A percentile compares a stretch with the other conserved stretches of the same genome.
These are phyloP conservation scores for Drechslera avenae DNA, from an alignment of 2,329 filamentous ascomycete genomes.

Conservation along the genomic window DNA sequence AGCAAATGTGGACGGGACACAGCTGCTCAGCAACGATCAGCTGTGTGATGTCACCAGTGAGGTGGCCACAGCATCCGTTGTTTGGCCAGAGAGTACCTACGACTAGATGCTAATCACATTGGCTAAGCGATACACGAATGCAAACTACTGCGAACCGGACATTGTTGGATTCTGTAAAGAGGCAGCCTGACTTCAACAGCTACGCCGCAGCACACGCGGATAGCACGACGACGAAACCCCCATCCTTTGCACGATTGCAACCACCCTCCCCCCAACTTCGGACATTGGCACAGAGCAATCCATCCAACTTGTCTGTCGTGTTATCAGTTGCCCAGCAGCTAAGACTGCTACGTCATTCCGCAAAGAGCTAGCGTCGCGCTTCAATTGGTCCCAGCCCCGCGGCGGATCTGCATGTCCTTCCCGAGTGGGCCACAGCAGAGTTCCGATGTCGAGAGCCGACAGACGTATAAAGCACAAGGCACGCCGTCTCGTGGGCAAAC, in stretches of 20 bases:
- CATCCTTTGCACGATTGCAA: constrained; percentile 13
- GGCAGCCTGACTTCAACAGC: not conserved
- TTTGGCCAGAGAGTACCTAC: constrained; percentile 4
- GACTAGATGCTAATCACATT: constrained; percentile 9
- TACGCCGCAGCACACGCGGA: not conserved
- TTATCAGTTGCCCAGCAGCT: constrained; percentile 26
- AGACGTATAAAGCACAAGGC: constrained; percentile 25
- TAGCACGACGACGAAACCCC: constrained; percentile 6
- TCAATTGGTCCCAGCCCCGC: constrained; percentile 35
- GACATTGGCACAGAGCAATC: constrained; percentile 23
- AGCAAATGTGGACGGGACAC: too few species aligned
- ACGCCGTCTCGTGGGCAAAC: constrained; percentile 18
- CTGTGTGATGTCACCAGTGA: constrained; percentile 1
- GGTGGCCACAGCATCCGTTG: not conserved
- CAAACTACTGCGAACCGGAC: constrained; percentile 1
- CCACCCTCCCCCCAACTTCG: constrained; percentile 27
- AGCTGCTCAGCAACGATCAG: not conserved
- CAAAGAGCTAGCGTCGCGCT: constrained; percentile 22
- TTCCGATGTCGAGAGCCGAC: constrained; percentile 9
- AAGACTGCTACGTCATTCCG: constrained; percentile 25
- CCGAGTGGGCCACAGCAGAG: constrained; percentile 12
- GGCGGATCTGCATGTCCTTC: constrained; percentile 18
- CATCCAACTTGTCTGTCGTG: constrained; percentile 23
- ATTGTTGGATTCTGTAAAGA: not conserved
- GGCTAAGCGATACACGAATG: constrained; percentile 8